Conservation (phyloP, 169 alveolate species). For the Plasmodium vivax region DNA sequence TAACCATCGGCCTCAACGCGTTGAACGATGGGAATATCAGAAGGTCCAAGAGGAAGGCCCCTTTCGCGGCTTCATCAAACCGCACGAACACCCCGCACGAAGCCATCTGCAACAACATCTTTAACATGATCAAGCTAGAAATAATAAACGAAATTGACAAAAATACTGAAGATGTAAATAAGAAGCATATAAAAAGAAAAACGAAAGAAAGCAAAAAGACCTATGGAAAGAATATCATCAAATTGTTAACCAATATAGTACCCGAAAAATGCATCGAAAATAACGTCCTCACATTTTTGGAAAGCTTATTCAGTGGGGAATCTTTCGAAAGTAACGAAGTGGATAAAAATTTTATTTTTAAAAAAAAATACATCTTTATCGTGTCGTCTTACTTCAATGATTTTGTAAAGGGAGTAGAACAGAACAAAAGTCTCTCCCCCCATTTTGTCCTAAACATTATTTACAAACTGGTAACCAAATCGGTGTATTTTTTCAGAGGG, state of each 20-base stretch:
- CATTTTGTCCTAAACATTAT: slow-evolving; percentile 51
- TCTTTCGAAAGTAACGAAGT: slow-evolving; percentile 61
- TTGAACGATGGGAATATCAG: background rate
- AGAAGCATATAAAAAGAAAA: slow-evolving; percentile 58
- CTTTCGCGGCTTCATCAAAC: background rate
- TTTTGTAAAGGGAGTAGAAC: slow-evolving; percentile 66
- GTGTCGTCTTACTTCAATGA: slow-evolving; percentile 31
- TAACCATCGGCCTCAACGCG: slow-evolving; percentile 21
- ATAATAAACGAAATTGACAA: slow-evolving; percentile 63
- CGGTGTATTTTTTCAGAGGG: slow-evolving; percentile 72
- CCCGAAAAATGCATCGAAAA: slow-evolving; percentile 60
- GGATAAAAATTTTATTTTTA: slow-evolving; percentile 67
- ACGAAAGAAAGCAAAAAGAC: slow-evolving; percentile 70
- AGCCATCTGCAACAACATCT: slow-evolving; percentile 31
- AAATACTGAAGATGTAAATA: slow-evolving; percentile 69
- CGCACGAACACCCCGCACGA: background rate
- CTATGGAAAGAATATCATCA: slow-evolving; percentile 73
- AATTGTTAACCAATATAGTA: slow-evolving; percentile 29
- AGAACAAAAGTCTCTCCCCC: slow-evolving; percentile 29
- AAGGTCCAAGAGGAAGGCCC: background rate
- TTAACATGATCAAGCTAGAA: slow-evolving; percentile 69
- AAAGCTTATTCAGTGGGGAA: slow-evolving; percentile 68
- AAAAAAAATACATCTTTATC: slow-evolving; percentile 49
- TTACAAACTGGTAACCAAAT: slow-evolving; percentile 49
- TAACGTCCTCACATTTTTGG: slow-evolving; percentile 66